phyloP scores from a whole-genome alignment of 2,329 filamentous ascomycete species.

The Fusarium coicis region DNA sequence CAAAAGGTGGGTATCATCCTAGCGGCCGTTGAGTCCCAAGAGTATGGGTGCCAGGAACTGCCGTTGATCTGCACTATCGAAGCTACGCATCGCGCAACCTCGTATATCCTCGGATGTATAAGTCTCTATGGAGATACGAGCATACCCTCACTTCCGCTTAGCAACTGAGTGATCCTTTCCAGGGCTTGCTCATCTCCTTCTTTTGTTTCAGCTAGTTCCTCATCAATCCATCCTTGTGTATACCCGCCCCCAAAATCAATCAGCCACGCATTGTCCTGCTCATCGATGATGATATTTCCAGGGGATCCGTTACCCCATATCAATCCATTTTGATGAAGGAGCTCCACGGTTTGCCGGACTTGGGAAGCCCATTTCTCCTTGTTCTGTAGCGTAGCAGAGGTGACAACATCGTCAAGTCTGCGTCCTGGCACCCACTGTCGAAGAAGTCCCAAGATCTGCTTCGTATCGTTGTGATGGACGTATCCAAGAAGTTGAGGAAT shows the following conservation, averaged over 20 bases:
- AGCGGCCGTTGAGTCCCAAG: background rate
- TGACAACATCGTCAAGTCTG: background rate
- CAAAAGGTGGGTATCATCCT: background rate
- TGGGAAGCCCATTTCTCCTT: background rate
- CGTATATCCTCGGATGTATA: fast-evolving
- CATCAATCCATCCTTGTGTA: background rate
- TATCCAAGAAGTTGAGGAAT: background rate
- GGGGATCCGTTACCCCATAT: background rate
- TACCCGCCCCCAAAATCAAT: background rate
- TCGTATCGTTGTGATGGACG: background rate
- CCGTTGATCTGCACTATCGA: background rate
- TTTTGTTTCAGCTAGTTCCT: fast-evolving
- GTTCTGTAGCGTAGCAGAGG: fast-evolving
- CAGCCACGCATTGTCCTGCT: background rate
- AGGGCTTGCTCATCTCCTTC: background rate
- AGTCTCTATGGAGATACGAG: fast-evolving
- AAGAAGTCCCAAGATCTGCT: background rate
- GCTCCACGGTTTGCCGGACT: fast-evolving
- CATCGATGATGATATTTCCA: background rate
- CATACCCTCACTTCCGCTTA: fast-evolving
- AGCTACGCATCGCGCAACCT: background rate
- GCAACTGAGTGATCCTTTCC: fast-evolving
- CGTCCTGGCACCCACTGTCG: background rate
- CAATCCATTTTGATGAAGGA: background rate
- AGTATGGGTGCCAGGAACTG: background rate